Evolutionary conservation across 352 stramenopile species (phyloP).

Genomic region (Blastocystis sp.): DNA sequence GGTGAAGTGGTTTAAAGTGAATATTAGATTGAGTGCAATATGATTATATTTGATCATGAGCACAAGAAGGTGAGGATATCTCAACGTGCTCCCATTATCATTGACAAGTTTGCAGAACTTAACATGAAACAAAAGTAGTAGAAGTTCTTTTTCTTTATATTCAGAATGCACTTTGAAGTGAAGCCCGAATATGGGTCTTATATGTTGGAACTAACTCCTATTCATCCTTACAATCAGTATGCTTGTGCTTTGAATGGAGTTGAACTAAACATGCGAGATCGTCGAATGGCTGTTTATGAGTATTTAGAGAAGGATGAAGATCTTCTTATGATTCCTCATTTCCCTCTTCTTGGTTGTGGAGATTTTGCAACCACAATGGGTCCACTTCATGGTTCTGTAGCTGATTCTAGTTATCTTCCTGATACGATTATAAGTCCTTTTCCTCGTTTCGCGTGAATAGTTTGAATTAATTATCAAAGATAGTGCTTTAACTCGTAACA

Average conservation of each 20-base stretch:
- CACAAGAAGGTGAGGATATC: conserved; percentile 79
- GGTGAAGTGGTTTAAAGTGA: not conserved
- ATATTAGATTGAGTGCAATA: conserved; percentile 69
- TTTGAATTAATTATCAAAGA: not conserved
- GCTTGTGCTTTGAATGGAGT: conserved; percentile 89
- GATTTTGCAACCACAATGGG: conserved; percentile 76
- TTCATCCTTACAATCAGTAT: conserved; percentile 87
- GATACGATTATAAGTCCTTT: conserved; percentile 97
- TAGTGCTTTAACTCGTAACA: conserved; percentile 93
- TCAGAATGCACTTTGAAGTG: conserved; percentile 67
- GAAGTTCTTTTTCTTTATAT: conserved; percentile 14
- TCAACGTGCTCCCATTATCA: conserved; percentile 69
- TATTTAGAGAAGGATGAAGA: conserved; percentile 90
- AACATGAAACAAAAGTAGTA: conserved; percentile 41
- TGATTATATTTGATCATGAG: conserved; percentile 69
- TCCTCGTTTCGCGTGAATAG: conserved; percentile 83
- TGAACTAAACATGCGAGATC: conserved; percentile 93
- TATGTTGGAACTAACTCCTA: conserved; percentile 98
- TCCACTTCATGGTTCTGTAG: conserved; percentile 76
- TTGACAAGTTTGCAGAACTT: conserved; percentile 57
- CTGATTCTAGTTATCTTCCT: conserved; percentile 91
- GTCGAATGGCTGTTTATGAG: conserved; percentile 87
- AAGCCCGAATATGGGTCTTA: conserved; percentile 96
- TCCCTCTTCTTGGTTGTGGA: conserved; percentile 90
- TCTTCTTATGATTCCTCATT: conserved; percentile 89